Conservation (phyloP, 2,329 filamentous ascomycete genomes). For the Aspergillus chevalieri region DNA sequence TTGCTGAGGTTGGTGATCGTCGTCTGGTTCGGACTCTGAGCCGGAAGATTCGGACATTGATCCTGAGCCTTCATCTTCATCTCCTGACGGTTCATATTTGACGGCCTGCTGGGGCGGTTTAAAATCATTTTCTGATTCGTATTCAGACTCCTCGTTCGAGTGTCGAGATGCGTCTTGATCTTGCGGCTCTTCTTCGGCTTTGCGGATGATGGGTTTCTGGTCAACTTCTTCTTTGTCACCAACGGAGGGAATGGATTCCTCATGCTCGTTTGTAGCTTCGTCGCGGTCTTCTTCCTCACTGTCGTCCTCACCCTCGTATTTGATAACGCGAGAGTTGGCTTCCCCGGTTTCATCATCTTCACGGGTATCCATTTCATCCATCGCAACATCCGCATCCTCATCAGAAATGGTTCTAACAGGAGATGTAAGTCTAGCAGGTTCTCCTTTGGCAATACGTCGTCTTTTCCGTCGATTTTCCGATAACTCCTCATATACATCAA, state of each 20-base stretch:
- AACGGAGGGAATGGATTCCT: background rate
- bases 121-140: background rate
- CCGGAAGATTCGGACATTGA: background rate
- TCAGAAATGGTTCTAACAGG: background rate
- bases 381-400: background rate
- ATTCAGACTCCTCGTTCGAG: background rate
- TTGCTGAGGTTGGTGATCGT: background rate
- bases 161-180: background rate
- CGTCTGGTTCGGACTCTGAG: background rate
- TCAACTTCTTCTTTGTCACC: background rate
- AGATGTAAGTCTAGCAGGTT: background rate
- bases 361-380: constrained; percentile 1
- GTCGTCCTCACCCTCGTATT: background rate
- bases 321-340: background rate
- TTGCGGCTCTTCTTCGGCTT: background rate
- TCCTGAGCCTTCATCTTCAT: background rate
- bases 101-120: background rate
- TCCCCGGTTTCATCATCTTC: background rate
- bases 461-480: constrained; percentile 25
- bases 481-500: constrained; percentile 25
- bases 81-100: background rate
- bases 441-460: constrained; percentile 9
- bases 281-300: background rate
- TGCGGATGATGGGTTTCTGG: background rate
- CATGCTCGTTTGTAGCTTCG: background rate